phyloP scores from a whole-genome alignment of 78 protist species.

The Monosiga brevicollis region DNA sequence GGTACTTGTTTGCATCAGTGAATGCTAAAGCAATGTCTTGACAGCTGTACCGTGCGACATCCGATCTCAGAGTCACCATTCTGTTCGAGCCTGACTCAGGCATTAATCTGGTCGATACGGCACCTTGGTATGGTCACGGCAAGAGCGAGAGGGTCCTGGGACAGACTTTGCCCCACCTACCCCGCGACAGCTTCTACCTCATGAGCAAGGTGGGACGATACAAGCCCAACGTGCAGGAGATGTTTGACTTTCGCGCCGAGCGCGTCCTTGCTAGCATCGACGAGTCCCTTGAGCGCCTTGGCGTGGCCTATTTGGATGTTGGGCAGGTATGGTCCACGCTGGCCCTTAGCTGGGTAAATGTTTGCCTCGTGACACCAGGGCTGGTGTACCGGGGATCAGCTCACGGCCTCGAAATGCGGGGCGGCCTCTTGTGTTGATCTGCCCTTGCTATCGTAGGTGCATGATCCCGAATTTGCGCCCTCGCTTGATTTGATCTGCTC shows the following conservation, averaged over 20 bases:
- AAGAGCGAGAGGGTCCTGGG: not conserved
- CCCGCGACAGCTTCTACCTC: not conserved
- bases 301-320: not conserved
- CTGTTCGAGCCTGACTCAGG: not conserved
- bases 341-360: too few species aligned
- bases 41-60: too few species aligned
- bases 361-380: too few species aligned
- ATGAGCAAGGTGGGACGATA: not conserved
- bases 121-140: not conserved
- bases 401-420: too few species aligned
- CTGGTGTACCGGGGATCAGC: too few species aligned
- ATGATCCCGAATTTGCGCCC: constrained; percentile 30
- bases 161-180: not conserved
- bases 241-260: not conserved
- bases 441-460: too few species aligned
- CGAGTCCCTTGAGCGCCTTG: not conserved
- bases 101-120: not conserved
- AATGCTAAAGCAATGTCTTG: too few species aligned
- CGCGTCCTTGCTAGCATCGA: not conserved
- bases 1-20: too few species aligned
- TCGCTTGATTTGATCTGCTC: not conserved
- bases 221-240: not conserved
- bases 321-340: too few species aligned
- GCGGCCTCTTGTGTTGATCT: too few species aligned
- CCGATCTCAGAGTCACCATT: not conserved